Percentiles rank a stretch among this genome's conserved stretches.
These are phyloP conservation scores for Piper longum DNA, from an alignment of 164 flowering plant species.

Conservation along the genomic window DNA sequence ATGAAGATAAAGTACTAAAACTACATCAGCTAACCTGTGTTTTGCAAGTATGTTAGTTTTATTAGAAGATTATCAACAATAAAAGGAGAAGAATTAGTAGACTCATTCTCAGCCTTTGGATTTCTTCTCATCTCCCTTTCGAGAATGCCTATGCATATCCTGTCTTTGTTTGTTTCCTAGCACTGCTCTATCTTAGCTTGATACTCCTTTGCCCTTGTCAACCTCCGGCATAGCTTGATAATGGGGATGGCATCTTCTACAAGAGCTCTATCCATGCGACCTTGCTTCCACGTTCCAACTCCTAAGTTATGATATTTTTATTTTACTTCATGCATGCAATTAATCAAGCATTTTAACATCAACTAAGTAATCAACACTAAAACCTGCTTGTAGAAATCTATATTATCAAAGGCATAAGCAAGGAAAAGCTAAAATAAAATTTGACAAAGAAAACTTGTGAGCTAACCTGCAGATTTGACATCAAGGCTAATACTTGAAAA, in stretches of 20 bases:
- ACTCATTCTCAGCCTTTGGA: constrained; percentile 24
- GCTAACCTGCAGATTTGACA: constrained; percentile 53
- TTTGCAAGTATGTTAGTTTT: constrained; percentile 43
- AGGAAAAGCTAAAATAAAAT: background rate
- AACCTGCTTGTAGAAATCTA: background rate
- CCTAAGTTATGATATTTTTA: background rate
- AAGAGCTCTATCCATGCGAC: constrained; percentile 43
- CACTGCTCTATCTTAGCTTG: constrained; percentile 36
- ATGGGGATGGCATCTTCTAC: constrained; percentile 59
- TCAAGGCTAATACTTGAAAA: constrained; percentile 54
- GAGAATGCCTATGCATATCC: constrained; percentile 50
- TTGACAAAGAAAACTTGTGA: too few species aligned
- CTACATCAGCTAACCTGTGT: constrained; percentile 33
- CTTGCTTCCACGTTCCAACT: too few species aligned
- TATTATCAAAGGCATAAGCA: background rate
- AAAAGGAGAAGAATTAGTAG: constrained; percentile 13
- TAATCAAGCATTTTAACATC: background rate
- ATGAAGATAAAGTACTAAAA: background rate
- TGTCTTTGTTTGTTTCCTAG: constrained; percentile 42
- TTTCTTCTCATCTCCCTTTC: constrained; percentile 48
- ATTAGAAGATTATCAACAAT: constrained; percentile 40
- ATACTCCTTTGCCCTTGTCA: constrained; percentile 65
- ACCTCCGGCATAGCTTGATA: constrained; percentile 37
- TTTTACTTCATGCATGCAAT: background rate
- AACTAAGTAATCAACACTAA: background rate